Conservation (phyloP, 139 green algal genomes). For the Micromonas commoda region DNA sequence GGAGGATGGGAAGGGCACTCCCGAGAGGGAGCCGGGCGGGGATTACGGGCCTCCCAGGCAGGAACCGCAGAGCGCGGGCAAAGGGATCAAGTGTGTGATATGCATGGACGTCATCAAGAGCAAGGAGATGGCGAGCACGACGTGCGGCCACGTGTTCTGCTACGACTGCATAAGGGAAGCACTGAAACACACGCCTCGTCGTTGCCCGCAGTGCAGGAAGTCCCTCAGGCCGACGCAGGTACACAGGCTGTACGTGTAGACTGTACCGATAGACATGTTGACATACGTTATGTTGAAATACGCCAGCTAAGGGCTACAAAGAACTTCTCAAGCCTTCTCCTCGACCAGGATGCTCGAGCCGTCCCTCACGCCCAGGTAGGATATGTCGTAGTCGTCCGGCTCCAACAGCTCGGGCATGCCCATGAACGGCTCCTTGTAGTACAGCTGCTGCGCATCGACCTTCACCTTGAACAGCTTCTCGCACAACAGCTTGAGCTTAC, state of each 20-base stretch:
- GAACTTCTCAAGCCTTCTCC: background rate
- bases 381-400: slow-evolving; percentile 5
- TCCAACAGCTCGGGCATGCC: background rate
- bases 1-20: background rate
- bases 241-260: too few species aligned
- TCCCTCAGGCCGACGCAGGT: too few species aligned
- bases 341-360: background rate
- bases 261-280: too few species aligned
- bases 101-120: slow-evolving; percentile 22
- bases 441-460: background rate
- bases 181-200: background rate
- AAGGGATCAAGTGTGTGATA: slow-evolving; percentile 11
- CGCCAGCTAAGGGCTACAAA: background rate
- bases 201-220: slow-evolving; percentile 13
- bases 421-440: background rate
- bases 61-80: background rate
- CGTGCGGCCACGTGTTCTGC: slow-evolving; percentile 23
- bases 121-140: background rate
- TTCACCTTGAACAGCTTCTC: slow-evolving; percentile 27
- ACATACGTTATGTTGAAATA: too few species aligned
- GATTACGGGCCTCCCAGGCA: background rate
- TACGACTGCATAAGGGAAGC: background rate
- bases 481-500: slow-evolving; percentile 27
- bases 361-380: background rate
- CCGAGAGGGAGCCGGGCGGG: background rate